Percentiles rank a stretch among this genome's conserved stretches.
Conservation (phyloP, 2,329 filamentous ascomycete species). For the Geoglossum cookeanum region DNA sequence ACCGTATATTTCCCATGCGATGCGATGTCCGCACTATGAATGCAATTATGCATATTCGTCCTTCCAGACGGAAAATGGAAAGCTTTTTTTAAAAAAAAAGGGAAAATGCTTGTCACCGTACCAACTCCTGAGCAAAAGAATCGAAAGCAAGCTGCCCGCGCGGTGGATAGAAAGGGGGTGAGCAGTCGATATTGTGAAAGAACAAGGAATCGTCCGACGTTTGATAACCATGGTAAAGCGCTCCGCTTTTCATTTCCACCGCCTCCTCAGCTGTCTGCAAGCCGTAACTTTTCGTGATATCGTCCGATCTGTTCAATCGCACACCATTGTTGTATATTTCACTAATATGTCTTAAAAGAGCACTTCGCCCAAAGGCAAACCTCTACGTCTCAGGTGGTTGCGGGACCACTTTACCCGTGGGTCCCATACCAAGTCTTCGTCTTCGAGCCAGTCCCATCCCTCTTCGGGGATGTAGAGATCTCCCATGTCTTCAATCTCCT, state of each 20-base stretch:
- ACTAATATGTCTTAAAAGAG: background rate
- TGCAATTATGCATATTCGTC: too few species aligned
- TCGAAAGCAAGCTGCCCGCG: too few species aligned
- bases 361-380: background rate
- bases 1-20: background rate
- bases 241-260: background rate
- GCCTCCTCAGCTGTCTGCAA: background rate
- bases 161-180: background rate
- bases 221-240: background rate
- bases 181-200: background rate
- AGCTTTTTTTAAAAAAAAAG: too few species aligned
- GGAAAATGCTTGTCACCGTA: background rate
- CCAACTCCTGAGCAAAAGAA: background rate
- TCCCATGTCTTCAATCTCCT: slow-evolving; percentile 2
- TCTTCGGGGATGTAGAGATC: background rate
- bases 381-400: background rate
- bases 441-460: background rate
- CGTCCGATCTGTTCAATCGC: background rate
- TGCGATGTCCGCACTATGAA: too few species aligned
- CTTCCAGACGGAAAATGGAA: too few species aligned
- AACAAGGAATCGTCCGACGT: background rate
- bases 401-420: background rate
- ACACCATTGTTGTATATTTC: background rate
- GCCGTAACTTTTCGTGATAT: background rate
- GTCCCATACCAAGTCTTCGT: background rate